phyloP scores from a whole-genome alignment of 2,329 filamentous ascomycete genomes.

The Aciculosporium take region DNA sequence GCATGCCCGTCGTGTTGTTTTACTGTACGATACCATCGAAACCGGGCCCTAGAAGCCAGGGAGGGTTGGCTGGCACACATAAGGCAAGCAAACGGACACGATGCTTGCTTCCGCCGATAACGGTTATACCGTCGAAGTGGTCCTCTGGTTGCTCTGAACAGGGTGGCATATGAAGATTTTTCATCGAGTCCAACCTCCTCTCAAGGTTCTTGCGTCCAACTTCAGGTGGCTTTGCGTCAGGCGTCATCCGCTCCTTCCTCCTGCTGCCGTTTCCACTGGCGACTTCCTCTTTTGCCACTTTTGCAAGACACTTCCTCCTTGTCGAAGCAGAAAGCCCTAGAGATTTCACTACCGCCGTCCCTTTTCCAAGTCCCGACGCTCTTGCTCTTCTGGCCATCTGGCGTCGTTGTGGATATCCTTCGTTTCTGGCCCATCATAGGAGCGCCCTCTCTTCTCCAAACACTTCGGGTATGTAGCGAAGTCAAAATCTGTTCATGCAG shows the following conservation, averaged over 20 bases:
- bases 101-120: background rate
- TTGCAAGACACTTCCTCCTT: background rate
- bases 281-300: background rate
- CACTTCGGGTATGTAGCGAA: background rate
- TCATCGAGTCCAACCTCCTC: background rate
- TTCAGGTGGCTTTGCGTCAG: background rate
- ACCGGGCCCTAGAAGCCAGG: background rate
- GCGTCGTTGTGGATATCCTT: background rate
- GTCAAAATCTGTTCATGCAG: background rate
- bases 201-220: background rate
- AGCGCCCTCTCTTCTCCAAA: constrained; percentile 2
- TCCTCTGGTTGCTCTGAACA: background rate
- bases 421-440: background rate
- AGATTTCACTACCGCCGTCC: background rate
- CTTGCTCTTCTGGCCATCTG: background rate
- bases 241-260: constrained; percentile 1
- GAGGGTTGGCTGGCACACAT: background rate
- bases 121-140: background rate
- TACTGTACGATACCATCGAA: background rate
- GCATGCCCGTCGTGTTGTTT: background rate
- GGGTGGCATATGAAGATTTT: background rate
- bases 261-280: background rate
- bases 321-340: background rate
- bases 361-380: background rate
- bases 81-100: background rate